Conservation (phyloP, 163 green algal genomes). For the Scenedesmus sp. region DNA sequence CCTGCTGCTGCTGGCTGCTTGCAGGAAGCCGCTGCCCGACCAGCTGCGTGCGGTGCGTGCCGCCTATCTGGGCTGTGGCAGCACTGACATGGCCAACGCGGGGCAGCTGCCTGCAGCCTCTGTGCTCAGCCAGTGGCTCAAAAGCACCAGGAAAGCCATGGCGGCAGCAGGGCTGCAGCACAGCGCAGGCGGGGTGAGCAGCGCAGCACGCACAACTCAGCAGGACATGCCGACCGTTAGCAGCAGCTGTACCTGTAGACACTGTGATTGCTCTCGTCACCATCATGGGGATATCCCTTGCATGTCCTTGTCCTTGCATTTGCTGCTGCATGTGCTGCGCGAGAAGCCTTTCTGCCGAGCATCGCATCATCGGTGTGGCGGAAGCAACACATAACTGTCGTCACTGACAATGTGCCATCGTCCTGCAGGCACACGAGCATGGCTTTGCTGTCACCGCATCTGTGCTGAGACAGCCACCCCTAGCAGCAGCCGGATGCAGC, state of each 20-base stretch:
- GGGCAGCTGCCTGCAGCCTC: conserved; percentile 2
- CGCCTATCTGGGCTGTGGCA: conserved; percentile 46
- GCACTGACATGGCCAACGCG: conserved; percentile 3
- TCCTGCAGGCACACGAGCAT: background rate
- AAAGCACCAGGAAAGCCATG: conserved; percentile 27
- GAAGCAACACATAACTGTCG: too few species aligned
- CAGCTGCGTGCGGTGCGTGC: conserved; percentile 17
- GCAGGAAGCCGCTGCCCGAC: conserved; percentile 34
- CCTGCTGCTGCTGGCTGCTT: background rate
- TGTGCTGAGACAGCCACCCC: background rate
- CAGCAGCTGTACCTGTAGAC: background rate
- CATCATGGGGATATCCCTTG: too few species aligned
- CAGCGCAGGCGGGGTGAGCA: background rate
- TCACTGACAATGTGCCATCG: background rate
- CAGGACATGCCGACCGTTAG: background rate
- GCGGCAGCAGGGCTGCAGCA: conserved; percentile 5
- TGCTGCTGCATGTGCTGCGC: too few species aligned
- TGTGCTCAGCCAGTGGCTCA: conserved; percentile 11
- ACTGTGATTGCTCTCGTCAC: background rate
- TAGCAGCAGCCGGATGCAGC: conserved; percentile 2
- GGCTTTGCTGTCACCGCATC: background rate
- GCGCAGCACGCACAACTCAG: conserved; percentile 12
- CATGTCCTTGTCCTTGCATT: too few species aligned
- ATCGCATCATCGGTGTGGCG: too few species aligned
- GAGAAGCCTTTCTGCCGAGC: too few species aligned